phyloP scores from a whole-genome alignment of 2,329 filamentous ascomycete species.

The Tolypocladium sp. region DNA sequence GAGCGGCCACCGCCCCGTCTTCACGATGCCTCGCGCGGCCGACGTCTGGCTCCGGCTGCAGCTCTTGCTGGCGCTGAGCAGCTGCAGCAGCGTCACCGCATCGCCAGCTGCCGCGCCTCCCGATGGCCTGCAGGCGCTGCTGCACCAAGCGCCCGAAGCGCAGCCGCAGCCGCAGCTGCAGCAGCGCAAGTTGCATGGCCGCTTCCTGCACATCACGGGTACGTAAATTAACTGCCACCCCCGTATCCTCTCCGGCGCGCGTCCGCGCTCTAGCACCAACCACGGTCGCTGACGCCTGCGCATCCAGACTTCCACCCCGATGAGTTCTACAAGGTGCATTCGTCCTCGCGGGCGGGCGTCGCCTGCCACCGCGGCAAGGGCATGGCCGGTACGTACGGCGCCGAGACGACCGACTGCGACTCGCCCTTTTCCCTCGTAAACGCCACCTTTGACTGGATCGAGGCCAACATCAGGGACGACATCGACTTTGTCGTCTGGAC shows the following conservation, averaged over 20 bases:
- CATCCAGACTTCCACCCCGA: conserved; percentile 81
- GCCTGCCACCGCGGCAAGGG: conserved; percentile 77
- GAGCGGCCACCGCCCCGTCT: not conserved
- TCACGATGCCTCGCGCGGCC: not conserved
- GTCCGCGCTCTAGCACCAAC: not conserved
- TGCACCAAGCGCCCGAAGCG: not conserved
- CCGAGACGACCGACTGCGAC: conserved; percentile 84
- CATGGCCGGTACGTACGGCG: conserved; percentile 70
- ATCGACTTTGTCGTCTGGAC: conserved; percentile 93
- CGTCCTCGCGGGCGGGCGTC: conserved; percentile 56
- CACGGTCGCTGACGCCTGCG: not conserved
- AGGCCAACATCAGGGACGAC: conserved; percentile 62
- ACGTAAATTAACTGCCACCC: not conserved
- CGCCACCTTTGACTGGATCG: conserved; percentile 84
- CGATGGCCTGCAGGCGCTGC: conserved; percentile 3
- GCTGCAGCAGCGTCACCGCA: not conserved
- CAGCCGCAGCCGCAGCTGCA: conserved; percentile 9
- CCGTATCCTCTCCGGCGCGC: not conserved
- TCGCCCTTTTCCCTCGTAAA: conserved; percentile 72
- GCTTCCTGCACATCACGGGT: conserved; percentile 87
- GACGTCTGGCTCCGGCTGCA: not conserved
- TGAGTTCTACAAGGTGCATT: conserved; percentile 71
- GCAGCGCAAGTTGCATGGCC: conserved; percentile 51
- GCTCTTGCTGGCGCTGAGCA: not conserved
- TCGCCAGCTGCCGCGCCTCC: not conserved